These are phyloP conservation scores for Epichloe scottii DNA, from an alignment of 2,329 filamentous ascomycete species.

Conservation along the genomic window DNA sequence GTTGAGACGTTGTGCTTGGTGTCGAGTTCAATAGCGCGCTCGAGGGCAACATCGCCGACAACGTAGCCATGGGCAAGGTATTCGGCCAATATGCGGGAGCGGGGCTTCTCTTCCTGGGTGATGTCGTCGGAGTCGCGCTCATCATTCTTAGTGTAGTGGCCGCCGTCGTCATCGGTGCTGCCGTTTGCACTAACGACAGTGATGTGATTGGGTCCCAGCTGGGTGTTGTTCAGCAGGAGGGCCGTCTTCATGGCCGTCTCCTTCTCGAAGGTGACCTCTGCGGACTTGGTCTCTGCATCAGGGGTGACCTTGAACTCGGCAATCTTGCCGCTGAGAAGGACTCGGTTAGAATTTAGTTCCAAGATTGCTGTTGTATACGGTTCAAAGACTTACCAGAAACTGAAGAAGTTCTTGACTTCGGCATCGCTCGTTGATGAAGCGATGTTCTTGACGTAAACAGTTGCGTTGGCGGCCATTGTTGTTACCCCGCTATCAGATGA, in stretches of 20 bases:
- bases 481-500: constrained; percentile 2
- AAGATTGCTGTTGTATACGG: background rate
- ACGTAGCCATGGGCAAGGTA: constrained; percentile 93
- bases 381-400: constrained; percentile 58
- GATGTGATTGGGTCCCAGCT: constrained; percentile 80
- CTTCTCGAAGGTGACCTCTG: constrained; percentile 94
- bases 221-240: constrained; percentile 91
- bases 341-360: background rate
- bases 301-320: constrained; percentile 64
- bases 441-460: constrained; percentile 82
- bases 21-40: constrained; percentile 78
- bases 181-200: constrained; percentile 56
- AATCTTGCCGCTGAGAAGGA: constrained; percentile 70
- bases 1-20: constrained; percentile 74
- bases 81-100: constrained; percentile 84
- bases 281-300: constrained; percentile 59
- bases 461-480: constrained; percentile 8
- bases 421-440: constrained; percentile 69
- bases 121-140: constrained; percentile 57
- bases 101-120: constrained; percentile 92
- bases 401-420: constrained; percentile 94
- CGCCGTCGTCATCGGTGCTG: constrained; percentile 49
- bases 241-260: constrained; percentile 94
- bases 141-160: constrained; percentile 39
- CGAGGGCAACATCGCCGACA: constrained; percentile 61